Base-by-base conservation (phyloP, 495 filamentous ascomycete genomes). In the Terfezia claveryi region DNA sequence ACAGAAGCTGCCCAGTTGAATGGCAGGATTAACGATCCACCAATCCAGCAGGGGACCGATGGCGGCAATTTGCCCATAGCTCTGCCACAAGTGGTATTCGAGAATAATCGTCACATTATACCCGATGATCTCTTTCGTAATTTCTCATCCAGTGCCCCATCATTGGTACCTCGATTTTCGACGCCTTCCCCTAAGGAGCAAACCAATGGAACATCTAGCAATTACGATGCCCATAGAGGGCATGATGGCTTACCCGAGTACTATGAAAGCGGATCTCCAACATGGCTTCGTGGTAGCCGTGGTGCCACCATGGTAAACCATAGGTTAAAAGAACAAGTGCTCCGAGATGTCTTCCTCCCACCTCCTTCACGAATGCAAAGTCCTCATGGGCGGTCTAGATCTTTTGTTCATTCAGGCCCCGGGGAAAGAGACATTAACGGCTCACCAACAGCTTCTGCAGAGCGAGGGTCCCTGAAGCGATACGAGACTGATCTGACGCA, bases 271-370 rank as follows among this genome's bases (percentile, higher is more conserved):
- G 41, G 41, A 46, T 46, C 41, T 46, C 41, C 41, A 46, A 46
- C 8, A 14, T 46, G 41, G 71, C 73, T n/a, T 75, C 78, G 55
- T 89, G 84, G 66, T 95, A 87, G 41, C 17, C 41, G 41, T 92
- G 91, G 91, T 11, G 85, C 87, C n/a, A 98, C 91, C 2, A 89
- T 79, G 17, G 83, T 96, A 20, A 98, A 98, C 63, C 81, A 79
- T 55, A 80, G 80, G 57, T 69, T 98, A 17, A 80, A 87, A 50
- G 87, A 94, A 61, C 83, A 94, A 64, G 89, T 98, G 17, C 80
- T 98, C 54, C 80, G 87, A 55, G 91, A 96, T 64, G 91, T 93
- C 0, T 98, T 98, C 67, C 74, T 83, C 44, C 85, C 86, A 36
- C 81, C 87, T 53, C 78, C 82, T 2, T 81, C 94, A 54, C 11